Base-by-base conservation (phyloP, 441 rosid genomes). In the Arabidopsis lyrata region DNA sequence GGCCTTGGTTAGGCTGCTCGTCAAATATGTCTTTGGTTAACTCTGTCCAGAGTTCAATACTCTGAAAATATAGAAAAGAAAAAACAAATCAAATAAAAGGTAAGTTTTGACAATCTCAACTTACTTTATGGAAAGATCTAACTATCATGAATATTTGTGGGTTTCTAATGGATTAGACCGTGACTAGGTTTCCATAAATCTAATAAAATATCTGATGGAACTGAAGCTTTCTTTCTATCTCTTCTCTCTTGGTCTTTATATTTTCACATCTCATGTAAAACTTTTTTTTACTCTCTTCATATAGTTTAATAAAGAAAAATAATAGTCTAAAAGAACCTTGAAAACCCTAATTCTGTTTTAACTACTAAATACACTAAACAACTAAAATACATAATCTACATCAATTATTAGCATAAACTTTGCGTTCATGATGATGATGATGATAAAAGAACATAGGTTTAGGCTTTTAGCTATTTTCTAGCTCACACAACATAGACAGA, bases 21-120 rank as follows among this genome's bases (percentile, higher is more conserved):
- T 15, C 58, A 16, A 29, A 48, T n/a, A 35, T 0, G 11, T 67
- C 49, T 32, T 61, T 67, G 9, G 63, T 57, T 16, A 75, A 52
- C n/a, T 67, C 78, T 59, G 4, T 36, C 54, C 47, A 66, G 20
- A 75, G 9, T 10, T 60, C 41, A 18, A 60, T 68, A 75, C 73
- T 20, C 78, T 74, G 56, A 16, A n/a, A 50, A 32, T 4, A 16
- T 1, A 22, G 6, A 49, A 7, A n/a, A 20, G 2, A 18, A 42
- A 31, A 34, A 31, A 5, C 36, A 44, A 54, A 63, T 22, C 3
- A 31, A 48, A 27, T 22, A 11, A 41, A 31, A 60, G 8, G 11
- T 1, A 47, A 50, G 8, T 50, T 50, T 50, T 50, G 12, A 8
- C 54, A 49, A 5, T 49, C 29, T 8, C 13, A 49, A 3, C 32